Evolutionary conservation across 176 grass and related monocot genomes (phyloP).

Genomic region (Oryza officinalis): DNA sequence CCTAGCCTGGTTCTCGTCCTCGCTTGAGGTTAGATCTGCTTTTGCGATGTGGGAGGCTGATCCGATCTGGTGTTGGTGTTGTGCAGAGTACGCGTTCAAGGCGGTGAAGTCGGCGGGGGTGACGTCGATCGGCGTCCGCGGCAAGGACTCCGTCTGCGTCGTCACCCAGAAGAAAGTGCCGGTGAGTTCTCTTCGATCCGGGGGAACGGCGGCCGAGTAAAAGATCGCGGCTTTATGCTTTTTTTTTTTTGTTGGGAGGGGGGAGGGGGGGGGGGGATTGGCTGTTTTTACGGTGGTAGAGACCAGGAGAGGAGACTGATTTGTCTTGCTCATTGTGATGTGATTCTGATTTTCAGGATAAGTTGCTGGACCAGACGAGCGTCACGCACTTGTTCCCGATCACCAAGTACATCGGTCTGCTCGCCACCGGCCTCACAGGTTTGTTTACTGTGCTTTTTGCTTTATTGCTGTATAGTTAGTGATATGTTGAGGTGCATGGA

Average conservation of each 20-base stretch:
- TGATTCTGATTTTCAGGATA: conserved; percentile 61
- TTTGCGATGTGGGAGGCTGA: neutral
- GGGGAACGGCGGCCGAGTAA: neutral
- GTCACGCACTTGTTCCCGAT: conserved; percentile 86
- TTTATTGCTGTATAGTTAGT: neutral
- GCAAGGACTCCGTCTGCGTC: conserved; percentile 86
- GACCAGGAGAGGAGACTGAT: neutral
- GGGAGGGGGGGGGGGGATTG: too few species aligned
- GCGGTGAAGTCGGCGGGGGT: conserved; percentile 90
- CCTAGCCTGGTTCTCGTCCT: neutral
- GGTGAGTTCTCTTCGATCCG: conserved; percentile 53
- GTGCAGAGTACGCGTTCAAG: conserved; percentile 98
- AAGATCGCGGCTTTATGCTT: neutral
- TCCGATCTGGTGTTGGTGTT: neutral
- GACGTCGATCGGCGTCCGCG: conserved; percentile 96
- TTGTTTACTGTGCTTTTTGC: neutral
- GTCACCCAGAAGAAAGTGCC: conserved; percentile 99
- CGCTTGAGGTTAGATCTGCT: conserved; percentile 19
- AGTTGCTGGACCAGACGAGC: conserved; percentile 88
- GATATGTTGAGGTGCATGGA: neutral
- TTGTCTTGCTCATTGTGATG: neutral
- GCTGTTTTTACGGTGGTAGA: neutral
- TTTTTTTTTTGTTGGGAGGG: too few species aligned
- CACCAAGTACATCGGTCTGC: conserved; percentile 80
- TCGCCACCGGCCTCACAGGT: conserved; percentile 98